Evolutionary conservation across 2,329 filamentous ascomycete species (phyloP).

Genomic region (Colletotrichum higginsianum): DNA sequence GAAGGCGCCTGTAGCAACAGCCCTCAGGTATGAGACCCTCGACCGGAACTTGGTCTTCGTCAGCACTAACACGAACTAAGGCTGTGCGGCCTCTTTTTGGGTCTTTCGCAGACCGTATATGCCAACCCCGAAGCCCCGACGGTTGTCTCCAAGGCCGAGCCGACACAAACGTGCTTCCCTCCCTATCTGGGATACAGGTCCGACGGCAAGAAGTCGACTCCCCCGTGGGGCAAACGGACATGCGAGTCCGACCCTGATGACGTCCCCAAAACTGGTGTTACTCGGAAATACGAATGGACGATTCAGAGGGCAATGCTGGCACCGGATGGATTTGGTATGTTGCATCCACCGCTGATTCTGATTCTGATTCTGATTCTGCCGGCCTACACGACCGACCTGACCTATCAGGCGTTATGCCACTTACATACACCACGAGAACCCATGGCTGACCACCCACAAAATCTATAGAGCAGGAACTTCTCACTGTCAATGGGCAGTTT

Average conservation of each 20-base stretch:
- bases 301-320: constrained; percentile 22
- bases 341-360: background rate
- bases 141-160: background rate
- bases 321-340: constrained; percentile 38
- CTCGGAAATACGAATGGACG: constrained; percentile 38
- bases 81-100: constrained; percentile 21
- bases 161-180: constrained; percentile 16
- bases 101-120: constrained; percentile 9
- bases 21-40: constrained; percentile 7
- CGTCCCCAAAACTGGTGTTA: constrained; percentile 34
- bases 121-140: background rate
- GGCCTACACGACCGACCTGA: background rate
- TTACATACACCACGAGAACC: background rate
- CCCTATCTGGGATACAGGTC: constrained; percentile 8
- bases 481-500: constrained; percentile 33
- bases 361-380: background rate
- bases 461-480: constrained; percentile 22
- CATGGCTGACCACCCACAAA: background rate
- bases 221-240: constrained; percentile 32
- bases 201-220: background rate
- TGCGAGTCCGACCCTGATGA: constrained; percentile 30
- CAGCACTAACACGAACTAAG: constrained; percentile 13
- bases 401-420: too few relatives aligned
- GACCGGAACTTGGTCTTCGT: background rate
- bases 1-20: constrained; percentile 9